Evolutionary conservation across 1,284 basidiomycete species (phyloP).

Genomic region (Malassezia cuniculi): DNA sequence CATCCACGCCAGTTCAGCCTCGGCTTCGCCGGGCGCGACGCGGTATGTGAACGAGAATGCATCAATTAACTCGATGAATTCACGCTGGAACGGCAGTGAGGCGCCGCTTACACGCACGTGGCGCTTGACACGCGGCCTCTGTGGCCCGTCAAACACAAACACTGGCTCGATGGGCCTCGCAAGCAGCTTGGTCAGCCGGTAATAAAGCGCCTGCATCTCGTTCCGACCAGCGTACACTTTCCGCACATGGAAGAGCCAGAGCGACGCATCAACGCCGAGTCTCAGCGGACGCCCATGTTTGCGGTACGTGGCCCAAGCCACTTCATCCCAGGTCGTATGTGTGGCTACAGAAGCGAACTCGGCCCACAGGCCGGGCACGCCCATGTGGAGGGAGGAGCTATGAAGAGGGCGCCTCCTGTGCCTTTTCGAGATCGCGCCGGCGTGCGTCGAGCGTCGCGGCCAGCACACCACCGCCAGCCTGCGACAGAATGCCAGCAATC

Average conservation of each 20-base stretch:
- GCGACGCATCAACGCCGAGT: slow-evolving; percentile 38
- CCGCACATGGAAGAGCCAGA: slow-evolving; percentile 49
- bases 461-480: slow-evolving; percentile 28
- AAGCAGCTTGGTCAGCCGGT: slow-evolving; percentile 56
- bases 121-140: slow-evolving; percentile 68
- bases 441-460: slow-evolving; percentile 32
- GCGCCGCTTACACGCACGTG: slow-evolving; percentile 43
- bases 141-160: slow-evolving; percentile 87
- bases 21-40: slow-evolving; percentile 84
- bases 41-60: slow-evolving; percentile 62
- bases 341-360: slow-evolving; percentile 21
- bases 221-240: slow-evolving; percentile 47
- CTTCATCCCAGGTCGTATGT: slow-evolving; percentile 19
- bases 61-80: slow-evolving; percentile 55
- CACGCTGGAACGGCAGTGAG: slow-evolving; percentile 12
- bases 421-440: slow-evolving; percentile 30
- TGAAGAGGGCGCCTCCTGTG: slow-evolving; percentile 5
- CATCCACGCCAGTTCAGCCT: slow-evolving; percentile 83
- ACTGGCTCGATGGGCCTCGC: slow-evolving; percentile 67
- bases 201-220: slow-evolving; percentile 49
- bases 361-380: slow-evolving; percentile 31
- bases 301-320: slow-evolving; percentile 16
- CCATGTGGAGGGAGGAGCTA: slow-evolving; percentile 18
- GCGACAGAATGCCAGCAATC: slow-evolving; percentile 28
- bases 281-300: slow-evolving; percentile 14